Percentiles rank a stretch among this genome's conserved stretches.
phyloP scores from a whole-genome alignment of 108 stramenopile species.

The Discostella stelligeroides region DNA sequence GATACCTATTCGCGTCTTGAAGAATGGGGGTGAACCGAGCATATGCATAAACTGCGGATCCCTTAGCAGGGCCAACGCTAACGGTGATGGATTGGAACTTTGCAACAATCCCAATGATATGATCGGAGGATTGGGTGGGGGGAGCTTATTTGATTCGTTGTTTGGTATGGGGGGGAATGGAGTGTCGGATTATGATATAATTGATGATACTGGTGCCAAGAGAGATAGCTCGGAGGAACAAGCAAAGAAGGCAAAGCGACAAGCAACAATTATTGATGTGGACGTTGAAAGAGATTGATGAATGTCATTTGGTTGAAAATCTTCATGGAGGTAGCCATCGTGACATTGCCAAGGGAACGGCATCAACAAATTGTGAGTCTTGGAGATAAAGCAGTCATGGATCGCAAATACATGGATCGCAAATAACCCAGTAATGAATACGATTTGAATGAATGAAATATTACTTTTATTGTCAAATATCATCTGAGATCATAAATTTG shows the following conservation, averaged over 20 bases:
- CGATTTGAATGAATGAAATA: not conserved
- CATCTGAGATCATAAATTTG: conserved; percentile 2
- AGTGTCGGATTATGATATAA: conserved; percentile 29
- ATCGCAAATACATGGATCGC: too few species aligned
- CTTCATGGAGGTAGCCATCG: too few species aligned
- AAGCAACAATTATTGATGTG: conserved; percentile 73
- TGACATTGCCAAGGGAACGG: too few species aligned
- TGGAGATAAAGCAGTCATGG: too few species aligned
- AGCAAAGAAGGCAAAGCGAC: conserved; percentile 49
- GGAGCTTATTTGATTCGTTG: conserved; percentile 51
- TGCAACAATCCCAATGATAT: conserved; percentile 56
- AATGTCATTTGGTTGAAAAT: not conserved
- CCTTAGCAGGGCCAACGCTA: conserved; percentile 48
- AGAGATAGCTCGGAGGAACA: conserved; percentile 20
- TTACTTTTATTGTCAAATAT: not conserved
- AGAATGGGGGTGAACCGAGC: conserved; percentile 54
- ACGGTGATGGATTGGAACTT: conserved; percentile 50
- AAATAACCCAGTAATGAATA: not conserved
- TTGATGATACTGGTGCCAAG: conserved; percentile 18
- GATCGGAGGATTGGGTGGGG: conserved; percentile 37
- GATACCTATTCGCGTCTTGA: conserved; percentile 48
- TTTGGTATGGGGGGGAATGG: conserved; percentile 33
- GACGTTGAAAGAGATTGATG: conserved; percentile 67
- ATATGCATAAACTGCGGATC: conserved; percentile 78
- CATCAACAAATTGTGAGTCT: too few species aligned